Evolutionary conservation across 768 basidiomycete species (phyloP).

Genomic region (Tulasnella sp.): DNA sequence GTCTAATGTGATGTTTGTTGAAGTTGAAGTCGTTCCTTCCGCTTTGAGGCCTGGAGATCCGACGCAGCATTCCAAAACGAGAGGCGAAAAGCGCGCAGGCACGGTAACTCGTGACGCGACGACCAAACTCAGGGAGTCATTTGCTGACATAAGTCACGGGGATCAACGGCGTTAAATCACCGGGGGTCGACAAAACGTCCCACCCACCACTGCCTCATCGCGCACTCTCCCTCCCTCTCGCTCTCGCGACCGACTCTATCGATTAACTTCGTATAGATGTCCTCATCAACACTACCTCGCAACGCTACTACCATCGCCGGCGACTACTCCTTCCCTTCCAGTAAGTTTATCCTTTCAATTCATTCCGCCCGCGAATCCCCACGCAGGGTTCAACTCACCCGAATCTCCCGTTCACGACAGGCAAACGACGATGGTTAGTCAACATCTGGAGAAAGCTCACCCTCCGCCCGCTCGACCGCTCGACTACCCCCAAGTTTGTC

Average conservation of each 20-base stretch:
- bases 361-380: not conserved
- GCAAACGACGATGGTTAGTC: not conserved
- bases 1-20: not conserved
- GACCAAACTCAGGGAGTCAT: not conserved
- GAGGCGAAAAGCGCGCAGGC: not conserved
- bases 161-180: not conserved
- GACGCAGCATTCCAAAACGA: too few species aligned
- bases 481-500: not conserved
- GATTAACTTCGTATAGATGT: not conserved
- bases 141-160: not conserved
- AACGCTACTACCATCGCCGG: not conserved
- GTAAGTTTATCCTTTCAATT: not conserved
- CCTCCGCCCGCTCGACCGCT: not conserved
- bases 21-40: not conserved
- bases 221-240: not conserved
- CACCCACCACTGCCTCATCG: not conserved
- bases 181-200: not conserved
- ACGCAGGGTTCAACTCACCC: not conserved
- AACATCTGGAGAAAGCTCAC: not conserved
- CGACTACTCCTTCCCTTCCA: not conserved
- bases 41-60: too few species aligned
- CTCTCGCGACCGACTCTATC: not conserved
- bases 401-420: not conserved
- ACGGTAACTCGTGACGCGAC: too few species aligned
- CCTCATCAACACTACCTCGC: not conserved